Base-by-base conservation (phyloP, 2,329 filamentous ascomycete species). In the Colletotrichum eleusines region DNA sequence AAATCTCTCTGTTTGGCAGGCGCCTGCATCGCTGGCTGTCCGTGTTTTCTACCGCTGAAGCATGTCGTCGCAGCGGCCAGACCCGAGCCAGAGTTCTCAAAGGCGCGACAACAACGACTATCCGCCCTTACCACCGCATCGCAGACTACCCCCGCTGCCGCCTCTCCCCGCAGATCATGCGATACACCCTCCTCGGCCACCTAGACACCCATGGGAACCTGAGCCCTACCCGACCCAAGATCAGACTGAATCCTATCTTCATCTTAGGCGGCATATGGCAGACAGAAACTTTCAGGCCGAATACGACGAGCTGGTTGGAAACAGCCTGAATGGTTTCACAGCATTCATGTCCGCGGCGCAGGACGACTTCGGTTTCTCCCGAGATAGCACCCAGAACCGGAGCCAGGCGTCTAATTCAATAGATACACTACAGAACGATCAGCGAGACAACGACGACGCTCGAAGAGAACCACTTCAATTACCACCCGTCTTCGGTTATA, bases 121-220 rank as follows among this genome's bases (percentile, higher is more conserved):
- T 60, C 78, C 79, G 40, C 75, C 78, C 42, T 76, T 80, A 46
- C 63, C 67, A 28, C 76, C 80, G 31, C 72, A 74, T 33, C 75
- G 77, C 33, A 73, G 77, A 67, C 73, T 81, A 5, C 78, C 80
- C 16, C 76, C 79, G 33, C 74, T 81, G 28, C 78, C 79, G 26
- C 46, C 59, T 31, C 50, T 69, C 23, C 50, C 63, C 40, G 23
- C 62, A 33, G 50, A 55, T 58, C 66, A 61, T 44, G 55, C 42
- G 26, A 55, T 35, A 50, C 44, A 62, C 38, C 68, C 62, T 51
- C 63, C 57, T 26, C 59, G 26, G 42, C 42, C 62, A 60, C 53
- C 58, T n/a, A 67, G 67, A 51, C 62, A 40, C 20, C 68, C 59
- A 11, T 67, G 68, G 68, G 67, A 66, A 61, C 60, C 59, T 23